Conservation (phyloP, 2,329 filamentous ascomycete species). For the Leptosphaerulina australis region DNA sequence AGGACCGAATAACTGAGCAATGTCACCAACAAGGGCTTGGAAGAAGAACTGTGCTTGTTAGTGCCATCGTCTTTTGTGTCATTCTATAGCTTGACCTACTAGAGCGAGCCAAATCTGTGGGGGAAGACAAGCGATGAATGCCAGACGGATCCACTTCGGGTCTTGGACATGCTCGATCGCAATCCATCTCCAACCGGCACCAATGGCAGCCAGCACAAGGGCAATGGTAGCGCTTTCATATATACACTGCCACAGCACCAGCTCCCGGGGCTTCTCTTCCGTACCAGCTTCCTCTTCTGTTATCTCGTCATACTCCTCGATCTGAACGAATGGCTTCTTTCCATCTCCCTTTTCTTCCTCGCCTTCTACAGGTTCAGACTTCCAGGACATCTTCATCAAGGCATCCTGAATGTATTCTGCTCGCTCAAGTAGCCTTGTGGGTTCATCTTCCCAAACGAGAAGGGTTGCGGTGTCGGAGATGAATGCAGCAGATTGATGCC, state of each 20-base stretch:
- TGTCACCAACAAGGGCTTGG: slow-evolving; percentile 31
- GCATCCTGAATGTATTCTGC: slow-evolving; percentile 76
- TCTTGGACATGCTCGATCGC: slow-evolving; percentile 63
- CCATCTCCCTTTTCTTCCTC: slow-evolving; percentile 46
- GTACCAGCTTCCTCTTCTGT: slow-evolving; percentile 29
- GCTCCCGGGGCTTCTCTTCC: slow-evolving; percentile 51
- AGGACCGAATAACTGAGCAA: slow-evolving; percentile 71
- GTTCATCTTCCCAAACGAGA: slow-evolving; percentile 83
- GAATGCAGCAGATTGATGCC: slow-evolving; percentile 82
- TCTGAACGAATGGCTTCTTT: slow-evolving; percentile 22
- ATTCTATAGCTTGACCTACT: slow-evolving; percentile 39
- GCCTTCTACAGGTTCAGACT: slow-evolving; percentile 52
- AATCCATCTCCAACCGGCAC: slow-evolving; percentile 62
- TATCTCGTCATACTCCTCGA: slow-evolving; percentile 24
- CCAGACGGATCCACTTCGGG: slow-evolving; percentile 59
- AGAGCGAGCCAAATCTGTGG: slow-evolving; percentile 65
- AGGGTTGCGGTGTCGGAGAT: slow-evolving; percentile 72
- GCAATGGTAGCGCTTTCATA: slow-evolving; percentile 60
- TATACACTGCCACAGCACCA: slow-evolving; percentile 62
- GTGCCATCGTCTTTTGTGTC: neutral
- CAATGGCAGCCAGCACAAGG: slow-evolving; percentile 61
- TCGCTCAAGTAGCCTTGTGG: slow-evolving; percentile 70
- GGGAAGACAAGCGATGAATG: slow-evolving; percentile 59
- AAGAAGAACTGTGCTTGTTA: slow-evolving; percentile 40
- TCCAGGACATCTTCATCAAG: slow-evolving; percentile 74